These are phyloP conservation scores for Nadsonia commutata DNA, from an alignment of 1,139 yeast genomes.

Conservation along the genomic window DNA sequence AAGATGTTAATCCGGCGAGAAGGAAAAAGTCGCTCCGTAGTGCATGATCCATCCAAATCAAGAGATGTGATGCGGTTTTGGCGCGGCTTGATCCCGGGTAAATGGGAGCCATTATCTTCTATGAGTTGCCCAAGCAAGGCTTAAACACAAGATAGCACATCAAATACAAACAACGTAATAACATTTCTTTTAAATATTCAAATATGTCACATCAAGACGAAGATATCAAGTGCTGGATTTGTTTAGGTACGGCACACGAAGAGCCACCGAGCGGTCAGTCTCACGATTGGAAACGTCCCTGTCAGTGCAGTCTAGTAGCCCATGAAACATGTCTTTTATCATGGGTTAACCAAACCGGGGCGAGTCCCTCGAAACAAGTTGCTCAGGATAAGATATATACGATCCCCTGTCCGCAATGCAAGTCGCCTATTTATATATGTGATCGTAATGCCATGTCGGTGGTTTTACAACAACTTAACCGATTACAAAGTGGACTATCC, in stretches of 20 bases:
- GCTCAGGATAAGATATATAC: slow-evolving; percentile 9
- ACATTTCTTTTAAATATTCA: not conserved
- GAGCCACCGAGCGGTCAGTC: slow-evolving; percentile 23
- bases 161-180: not conserved
- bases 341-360: slow-evolving; percentile 28
- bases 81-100: not conserved
- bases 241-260: slow-evolving; percentile 28
- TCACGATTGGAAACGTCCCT: slow-evolving; percentile 28
- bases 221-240: slow-evolving; percentile 29
- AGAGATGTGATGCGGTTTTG: not conserved
- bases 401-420: slow-evolving; percentile 32
- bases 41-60: not conserved
- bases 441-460: slow-evolving; percentile 14
- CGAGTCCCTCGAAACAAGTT: slow-evolving; percentile 12
- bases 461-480: slow-evolving; percentile 12
- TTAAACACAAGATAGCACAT: too few relatives aligned
- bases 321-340: slow-evolving; percentile 30
- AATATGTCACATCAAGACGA: too few relatives aligned
- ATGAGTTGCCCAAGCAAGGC: too few relatives aligned
- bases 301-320: slow-evolving; percentile 30
- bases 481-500: slow-evolving; percentile 14
- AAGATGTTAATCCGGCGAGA: not conserved
- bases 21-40: not conserved
- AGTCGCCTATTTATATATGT: slow-evolving; percentile 21
- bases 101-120: not conserved